Conservation (phyloP, 2,329 filamentous ascomycete genomes). For the Diplodia intermedia region DNA sequence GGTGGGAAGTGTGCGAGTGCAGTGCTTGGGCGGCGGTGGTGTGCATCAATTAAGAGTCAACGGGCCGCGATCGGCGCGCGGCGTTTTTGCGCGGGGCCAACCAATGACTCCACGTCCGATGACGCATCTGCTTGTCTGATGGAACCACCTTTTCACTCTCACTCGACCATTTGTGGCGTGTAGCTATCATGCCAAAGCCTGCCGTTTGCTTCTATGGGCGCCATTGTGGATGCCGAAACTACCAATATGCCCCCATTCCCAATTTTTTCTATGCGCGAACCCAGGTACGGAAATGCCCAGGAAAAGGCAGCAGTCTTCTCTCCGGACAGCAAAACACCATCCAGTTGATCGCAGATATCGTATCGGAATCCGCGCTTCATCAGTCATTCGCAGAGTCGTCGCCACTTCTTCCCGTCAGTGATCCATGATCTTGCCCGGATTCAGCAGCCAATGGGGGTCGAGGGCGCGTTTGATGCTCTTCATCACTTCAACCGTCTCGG, state of each 20-base stretch:
- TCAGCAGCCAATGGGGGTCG: constrained; percentile 88
- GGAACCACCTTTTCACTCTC: too few species aligned
- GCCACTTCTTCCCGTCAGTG: not conserved
- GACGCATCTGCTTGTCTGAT: too few species aligned
- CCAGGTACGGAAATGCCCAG: not conserved
- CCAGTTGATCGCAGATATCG: not conserved
- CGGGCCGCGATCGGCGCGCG: constrained; percentile 21
- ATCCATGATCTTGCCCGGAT: constrained; percentile 91
- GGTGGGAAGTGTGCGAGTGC: constrained; percentile 7
- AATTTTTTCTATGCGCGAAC: not conserved
- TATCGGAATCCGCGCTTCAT: not conserved
- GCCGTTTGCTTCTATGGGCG: not conserved
- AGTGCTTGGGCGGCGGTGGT: not conserved
- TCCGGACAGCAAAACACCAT: not conserved
- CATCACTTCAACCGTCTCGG: constrained; percentile 84
- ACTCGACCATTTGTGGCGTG: not conserved
- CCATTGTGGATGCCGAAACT: not conserved
- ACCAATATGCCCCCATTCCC: not conserved
- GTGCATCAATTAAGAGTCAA: constrained; percentile 2
- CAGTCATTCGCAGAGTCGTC: not conserved
- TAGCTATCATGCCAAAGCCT: not conserved
- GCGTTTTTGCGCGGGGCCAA: constrained; percentile 14
- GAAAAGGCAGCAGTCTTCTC: not conserved
- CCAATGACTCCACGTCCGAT: too few species aligned
- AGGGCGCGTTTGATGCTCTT: constrained; percentile 80